phyloP scores from a whole-genome alignment of 2,329 filamentous ascomycete species.

The Fonsecaea monophora region DNA sequence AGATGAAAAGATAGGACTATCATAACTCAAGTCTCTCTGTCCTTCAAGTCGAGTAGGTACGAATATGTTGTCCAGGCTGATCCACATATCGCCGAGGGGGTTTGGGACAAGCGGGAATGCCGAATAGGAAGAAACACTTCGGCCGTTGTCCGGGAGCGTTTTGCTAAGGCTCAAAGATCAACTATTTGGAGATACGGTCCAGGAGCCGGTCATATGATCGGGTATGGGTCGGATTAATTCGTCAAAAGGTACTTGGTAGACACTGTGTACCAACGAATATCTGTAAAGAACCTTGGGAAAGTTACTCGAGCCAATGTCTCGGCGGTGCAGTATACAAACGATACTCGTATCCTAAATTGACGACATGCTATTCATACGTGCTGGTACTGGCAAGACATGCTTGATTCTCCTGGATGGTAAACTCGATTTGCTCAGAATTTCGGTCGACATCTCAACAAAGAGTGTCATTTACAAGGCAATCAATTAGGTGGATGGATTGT shows the following conservation, averaged over 20 bases:
- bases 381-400: too few relatives aligned
- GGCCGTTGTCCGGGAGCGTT: neutral
- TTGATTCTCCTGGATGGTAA: too few relatives aligned
- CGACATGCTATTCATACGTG: too few relatives aligned
- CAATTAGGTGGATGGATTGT: too few relatives aligned
- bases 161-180: neutral
- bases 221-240: neutral
- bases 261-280: too few relatives aligned
- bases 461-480: too few relatives aligned
- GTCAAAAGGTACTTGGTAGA: neutral
- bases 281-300: neutral
- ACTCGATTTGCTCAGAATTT: too few relatives aligned
- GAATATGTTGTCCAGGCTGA: neutral
- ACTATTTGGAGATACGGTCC: neutral
- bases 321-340: neutral
- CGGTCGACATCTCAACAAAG: too few relatives aligned
- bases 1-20: neutral
- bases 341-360: neutral
- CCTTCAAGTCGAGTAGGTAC: neutral
- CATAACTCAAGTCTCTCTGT: neutral
- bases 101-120: neutral
- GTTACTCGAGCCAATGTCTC: neutral
- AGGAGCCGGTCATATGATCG: neutral
- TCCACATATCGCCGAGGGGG: conserved; percentile 1
- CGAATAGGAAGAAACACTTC: neutral